Percentiles rank a stretch among this genome's conserved stretches.
These are phyloP conservation scores for Cyberlindnera euphorbiiphila DNA, from an alignment of 805 yeast genomes.

Conservation along the genomic window DNA sequence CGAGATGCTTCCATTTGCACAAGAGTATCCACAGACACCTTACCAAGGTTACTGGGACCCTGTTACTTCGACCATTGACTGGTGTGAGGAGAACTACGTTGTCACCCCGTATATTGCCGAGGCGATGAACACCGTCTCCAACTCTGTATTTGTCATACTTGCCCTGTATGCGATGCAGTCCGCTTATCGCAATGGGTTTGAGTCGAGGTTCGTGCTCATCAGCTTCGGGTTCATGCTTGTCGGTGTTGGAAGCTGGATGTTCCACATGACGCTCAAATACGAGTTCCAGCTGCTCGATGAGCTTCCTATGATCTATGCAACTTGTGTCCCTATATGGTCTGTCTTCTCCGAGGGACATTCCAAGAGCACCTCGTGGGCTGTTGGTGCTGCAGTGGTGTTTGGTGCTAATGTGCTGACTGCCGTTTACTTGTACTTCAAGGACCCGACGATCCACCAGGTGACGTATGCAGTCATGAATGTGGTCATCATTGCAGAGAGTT, in stretches of 20 bases:
- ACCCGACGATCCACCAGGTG: constrained; percentile 87
- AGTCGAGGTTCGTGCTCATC: constrained; percentile 63
- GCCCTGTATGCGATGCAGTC: constrained; percentile 65
- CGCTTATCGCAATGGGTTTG: constrained; percentile 57
- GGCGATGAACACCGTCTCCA: constrained; percentile 82
- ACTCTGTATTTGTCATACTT: constrained; percentile 48
- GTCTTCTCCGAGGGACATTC: constrained; percentile 59
- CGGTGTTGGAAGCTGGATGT: constrained; percentile 91
- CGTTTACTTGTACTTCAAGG: constrained; percentile 65
- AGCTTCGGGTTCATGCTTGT: constrained; percentile 82
- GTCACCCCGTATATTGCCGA: constrained; percentile 86
- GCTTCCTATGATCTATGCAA: constrained; percentile 96
- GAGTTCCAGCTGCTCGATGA: constrained; percentile 92
- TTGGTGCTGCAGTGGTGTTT: constrained; percentile 44
- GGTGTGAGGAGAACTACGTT: constrained; percentile 98
- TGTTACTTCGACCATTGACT: constrained; percentile 92
- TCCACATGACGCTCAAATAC: constrained; percentile 92
- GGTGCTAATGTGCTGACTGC: constrained; percentile 64
- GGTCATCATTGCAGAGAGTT: constrained; percentile 62
- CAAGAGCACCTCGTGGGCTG: constrained; percentile 33
- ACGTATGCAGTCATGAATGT: constrained; percentile 78
- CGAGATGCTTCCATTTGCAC: constrained; percentile 48
- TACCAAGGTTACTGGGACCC: constrained; percentile 71
- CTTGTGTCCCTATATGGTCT: constrained; percentile 91
- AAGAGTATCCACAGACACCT: constrained; percentile 54